Evolutionary conservation across 345 rosid species (phyloP), one percentile per base, ranked within the genome.

Genomic region (Corchorus capsularis): DNA sequence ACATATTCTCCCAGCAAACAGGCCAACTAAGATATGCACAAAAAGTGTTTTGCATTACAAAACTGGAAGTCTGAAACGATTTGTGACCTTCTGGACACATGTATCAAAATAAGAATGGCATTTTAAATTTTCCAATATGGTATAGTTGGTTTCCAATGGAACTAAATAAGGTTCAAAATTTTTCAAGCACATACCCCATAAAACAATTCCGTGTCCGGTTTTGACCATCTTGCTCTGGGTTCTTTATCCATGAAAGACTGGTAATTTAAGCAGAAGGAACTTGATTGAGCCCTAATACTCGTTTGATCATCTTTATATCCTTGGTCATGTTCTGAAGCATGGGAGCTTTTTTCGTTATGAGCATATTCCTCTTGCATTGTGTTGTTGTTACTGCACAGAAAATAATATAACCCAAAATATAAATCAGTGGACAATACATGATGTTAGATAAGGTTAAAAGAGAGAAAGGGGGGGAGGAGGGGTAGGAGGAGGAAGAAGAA

Each of bases 121-220:
- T 5, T n/a, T 56, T 56, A 8, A 5, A 1, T 1, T 15, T 43
- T 45, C 47, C 6, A 9, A 45, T 45, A 45, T 45, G 10, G 47
- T 6, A 45, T 19, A 63, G 37, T 35, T 14, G 9, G 19, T 39
- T 9, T 13, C 27, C n/a, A 71, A 54, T 19, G 43, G 53, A 43
- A 60, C 27, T 1, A 55, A 55, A 19, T 7, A 37, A 37, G 2
- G 16, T 34, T 17, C 2, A 46, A 16, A 43, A n/a, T n/a, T 67
- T 15, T 67, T 49, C 2, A 10, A 4, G 22, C 52, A 65, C 37
- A 15, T 76, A 90, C 97, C 94, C 88, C 89, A 68, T 92, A 92
- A 80, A 92, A 94, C 80, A 87, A 81, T 69, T 90, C 90, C 4
- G 97, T 92, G 41, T 92, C 97, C 81, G 84, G 83, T 63, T 89